Evolutionary conservation across 345 rosid genomes (phyloP).

Genomic region (Boechera divaricarpa): DNA sequence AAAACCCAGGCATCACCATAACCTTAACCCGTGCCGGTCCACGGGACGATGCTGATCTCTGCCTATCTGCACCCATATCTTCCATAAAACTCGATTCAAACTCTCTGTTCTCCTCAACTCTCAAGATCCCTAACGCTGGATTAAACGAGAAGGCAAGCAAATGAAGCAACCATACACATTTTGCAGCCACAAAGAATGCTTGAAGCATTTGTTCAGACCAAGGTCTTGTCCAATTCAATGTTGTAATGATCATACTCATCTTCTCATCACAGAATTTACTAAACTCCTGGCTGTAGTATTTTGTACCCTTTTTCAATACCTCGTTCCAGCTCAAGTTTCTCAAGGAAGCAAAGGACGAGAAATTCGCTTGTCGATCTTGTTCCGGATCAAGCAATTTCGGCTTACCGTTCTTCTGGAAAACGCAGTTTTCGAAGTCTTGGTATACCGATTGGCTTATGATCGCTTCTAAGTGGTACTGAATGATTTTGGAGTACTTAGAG

Average conservation of each 20-base stretch:
- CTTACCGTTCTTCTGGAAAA: slow-evolving; percentile 79
- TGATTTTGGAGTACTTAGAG: slow-evolving; percentile 70
- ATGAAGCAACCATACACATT: slow-evolving; percentile 95
- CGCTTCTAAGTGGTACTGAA: slow-evolving; percentile 80
- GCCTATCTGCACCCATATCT: slow-evolving; percentile 67
- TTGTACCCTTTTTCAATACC: slow-evolving; percentile 88
- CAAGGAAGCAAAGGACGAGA: slow-evolving; percentile 72
- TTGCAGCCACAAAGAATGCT: slow-evolving; percentile 87
- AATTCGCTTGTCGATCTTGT: slow-evolving; percentile 77
- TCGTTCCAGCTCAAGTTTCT: slow-evolving; percentile 97
- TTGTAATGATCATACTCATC: slow-evolving; percentile 84
- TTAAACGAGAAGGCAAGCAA: slow-evolving; percentile 90
- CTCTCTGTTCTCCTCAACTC: slow-evolving; percentile 78
- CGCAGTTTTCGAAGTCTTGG: slow-evolving; percentile 89
- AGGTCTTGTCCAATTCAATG: slow-evolving; percentile 79
- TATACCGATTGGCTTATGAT: slow-evolving; percentile 79
- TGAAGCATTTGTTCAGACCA: slow-evolving; percentile 95
- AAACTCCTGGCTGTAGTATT: slow-evolving; percentile 89
- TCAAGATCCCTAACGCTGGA: slow-evolving; percentile 71
- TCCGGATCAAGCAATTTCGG: slow-evolving; percentile 74
- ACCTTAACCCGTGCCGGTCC: slow-evolving; percentile 68
- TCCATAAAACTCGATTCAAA: slow-evolving; percentile 88
- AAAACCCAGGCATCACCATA: slow-evolving; percentile 97
- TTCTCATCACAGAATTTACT: slow-evolving; percentile 97
- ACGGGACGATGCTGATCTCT: slow-evolving; percentile 38